Conservation (phyloP, 1,284 basidiomycete species). For the Trametes sp. region DNA sequence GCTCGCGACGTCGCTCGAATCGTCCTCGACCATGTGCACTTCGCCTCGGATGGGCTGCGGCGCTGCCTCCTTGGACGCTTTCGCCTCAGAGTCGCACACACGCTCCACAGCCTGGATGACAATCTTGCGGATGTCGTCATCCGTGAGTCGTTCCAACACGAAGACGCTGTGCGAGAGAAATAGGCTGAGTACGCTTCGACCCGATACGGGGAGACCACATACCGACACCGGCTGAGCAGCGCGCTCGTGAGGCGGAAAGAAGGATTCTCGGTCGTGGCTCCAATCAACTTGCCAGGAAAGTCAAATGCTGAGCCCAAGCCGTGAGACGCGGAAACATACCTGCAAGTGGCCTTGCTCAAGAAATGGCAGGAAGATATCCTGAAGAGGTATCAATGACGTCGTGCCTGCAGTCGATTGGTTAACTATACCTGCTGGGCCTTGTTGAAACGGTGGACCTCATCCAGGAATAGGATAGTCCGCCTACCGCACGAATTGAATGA, state of each 20-base stretch:
- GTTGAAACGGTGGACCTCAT: conserved; percentile 92
- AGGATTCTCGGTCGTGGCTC: conserved; percentile 93
- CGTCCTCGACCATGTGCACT: conserved; percentile 14
- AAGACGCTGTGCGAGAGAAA: conserved; percentile 56
- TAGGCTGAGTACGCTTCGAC: not conserved
- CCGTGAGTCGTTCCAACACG: conserved; percentile 66
- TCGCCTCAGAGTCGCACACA: conserved; percentile 36
- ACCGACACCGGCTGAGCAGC: conserved; percentile 84
- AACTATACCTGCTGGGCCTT: conserved; percentile 76
- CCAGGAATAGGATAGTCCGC: conserved; percentile 79
- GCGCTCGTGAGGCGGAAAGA: conserved; percentile 86
- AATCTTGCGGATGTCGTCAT: conserved; percentile 62
- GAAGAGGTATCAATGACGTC: conserved; percentile 7
- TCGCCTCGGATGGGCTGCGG: conserved; percentile 12
- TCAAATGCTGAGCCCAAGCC: conserved; percentile 23
- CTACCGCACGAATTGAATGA: conserved; percentile 44
- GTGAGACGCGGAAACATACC: conserved; percentile 45
- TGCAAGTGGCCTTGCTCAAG: conserved; percentile 83
- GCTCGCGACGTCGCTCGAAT: conserved; percentile 26
- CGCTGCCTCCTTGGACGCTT: conserved; percentile 7
- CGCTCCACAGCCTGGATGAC: conserved; percentile 59
- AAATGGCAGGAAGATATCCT: conserved; percentile 85
- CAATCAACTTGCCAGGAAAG: conserved; percentile 63
- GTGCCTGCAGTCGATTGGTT: not conserved
- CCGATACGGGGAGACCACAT: conserved; percentile 35